Base-by-base conservation (phyloP, 1,139 yeast species). In the Suhomyces bribrorum region DNA sequence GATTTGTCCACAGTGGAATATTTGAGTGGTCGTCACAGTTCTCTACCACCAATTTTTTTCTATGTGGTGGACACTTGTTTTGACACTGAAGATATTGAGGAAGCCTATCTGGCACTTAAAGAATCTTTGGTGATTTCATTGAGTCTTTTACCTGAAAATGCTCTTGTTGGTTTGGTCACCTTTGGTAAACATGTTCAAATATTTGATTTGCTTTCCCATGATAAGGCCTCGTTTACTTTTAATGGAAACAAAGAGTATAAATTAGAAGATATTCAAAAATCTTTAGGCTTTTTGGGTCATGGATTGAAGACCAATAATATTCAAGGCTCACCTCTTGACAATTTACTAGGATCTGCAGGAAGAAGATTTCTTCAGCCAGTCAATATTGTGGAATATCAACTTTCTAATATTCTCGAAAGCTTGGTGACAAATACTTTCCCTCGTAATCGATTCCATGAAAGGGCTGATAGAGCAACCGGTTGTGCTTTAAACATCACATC, bases 1-100 rank as follows among this genome's bases (percentile, higher is more conserved):
- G 64, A 62, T 24, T 62, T 66, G 28, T 57, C 81, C 6, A 79
- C 89, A 1, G 69, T 83, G 14, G 92, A 85, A 55, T 85, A 83
- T 52, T 54, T 69, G 7, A 65, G 84, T 15, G 76, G 79, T 1
- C 66, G 75, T 29, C 41, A 37, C 27, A 65, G 69, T 17, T 57
- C 60, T 12, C 57, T 68, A 20, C 79, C 81, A 0, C 77, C 76
- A 2, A 70, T 83, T 5, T 83, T 79, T 53, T 53, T 83, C 25
- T 82, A 72, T 49, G 80, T 83, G n/a, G 79, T 85, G 18, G 94
- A 85, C 58, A 72, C 84, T 0, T 79, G 87, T 48, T 64, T 78
- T 36, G 83, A 75, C 30, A 54, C 55, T 3, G 73, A 67, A 14
- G 78, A 72, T 35, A 40, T 65, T 8, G 63, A 49, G 13, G 73